Evolutionary conservation across 306 rosid species (phyloP).

Genomic region (Dryas octopetala): DNA sequence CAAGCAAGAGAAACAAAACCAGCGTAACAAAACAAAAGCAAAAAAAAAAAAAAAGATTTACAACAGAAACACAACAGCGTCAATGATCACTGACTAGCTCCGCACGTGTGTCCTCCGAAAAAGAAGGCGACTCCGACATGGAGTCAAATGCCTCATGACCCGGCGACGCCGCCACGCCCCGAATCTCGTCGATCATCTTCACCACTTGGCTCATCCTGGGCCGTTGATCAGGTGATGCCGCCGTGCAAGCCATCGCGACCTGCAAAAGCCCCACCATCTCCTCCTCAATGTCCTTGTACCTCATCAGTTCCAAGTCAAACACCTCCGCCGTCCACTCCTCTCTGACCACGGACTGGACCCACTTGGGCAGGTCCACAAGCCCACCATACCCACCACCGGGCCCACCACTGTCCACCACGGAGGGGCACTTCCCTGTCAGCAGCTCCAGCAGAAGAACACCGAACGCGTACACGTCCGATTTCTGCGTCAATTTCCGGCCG

Average conservation of each 20-base stretch:
- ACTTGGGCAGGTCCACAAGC: slow-evolving; percentile 60
- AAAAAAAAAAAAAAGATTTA: slow-evolving; percentile 27
- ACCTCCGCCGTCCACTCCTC: slow-evolving; percentile 98
- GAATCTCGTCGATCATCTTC: slow-evolving; percentile 76
- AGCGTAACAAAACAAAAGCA: slow-evolving; percentile 3
- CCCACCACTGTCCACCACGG: slow-evolving; percentile 46
- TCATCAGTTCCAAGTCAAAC: slow-evolving; percentile 88
- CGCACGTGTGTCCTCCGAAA: slow-evolving; percentile 64
- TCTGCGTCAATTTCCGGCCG: slow-evolving; percentile 56
- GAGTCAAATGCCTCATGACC: slow-evolving; percentile 52
- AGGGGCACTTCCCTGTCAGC: slow-evolving; percentile 83
- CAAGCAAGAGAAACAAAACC: not conserved
- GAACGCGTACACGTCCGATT: slow-evolving; percentile 72
- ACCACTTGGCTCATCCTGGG: slow-evolving; percentile 81
- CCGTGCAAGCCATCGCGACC: slow-evolving; percentile 62
- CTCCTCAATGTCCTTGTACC: slow-evolving; percentile 85
- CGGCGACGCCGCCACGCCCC: slow-evolving; percentile 54
- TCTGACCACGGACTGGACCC: slow-evolving; percentile 91
- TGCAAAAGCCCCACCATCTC: slow-evolving; percentile 86
- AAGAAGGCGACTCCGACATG: slow-evolving; percentile 51
- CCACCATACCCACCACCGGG: slow-evolving; percentile 45
- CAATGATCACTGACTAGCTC: slow-evolving; percentile 38
- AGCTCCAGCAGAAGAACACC: slow-evolving; percentile 82
- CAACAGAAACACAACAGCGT: slow-evolving; percentile 6
- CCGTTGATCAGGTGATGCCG: slow-evolving; percentile 61